Conservation (phyloP, 352 stramenopile species). For the Globisporangium lucens region DNA sequence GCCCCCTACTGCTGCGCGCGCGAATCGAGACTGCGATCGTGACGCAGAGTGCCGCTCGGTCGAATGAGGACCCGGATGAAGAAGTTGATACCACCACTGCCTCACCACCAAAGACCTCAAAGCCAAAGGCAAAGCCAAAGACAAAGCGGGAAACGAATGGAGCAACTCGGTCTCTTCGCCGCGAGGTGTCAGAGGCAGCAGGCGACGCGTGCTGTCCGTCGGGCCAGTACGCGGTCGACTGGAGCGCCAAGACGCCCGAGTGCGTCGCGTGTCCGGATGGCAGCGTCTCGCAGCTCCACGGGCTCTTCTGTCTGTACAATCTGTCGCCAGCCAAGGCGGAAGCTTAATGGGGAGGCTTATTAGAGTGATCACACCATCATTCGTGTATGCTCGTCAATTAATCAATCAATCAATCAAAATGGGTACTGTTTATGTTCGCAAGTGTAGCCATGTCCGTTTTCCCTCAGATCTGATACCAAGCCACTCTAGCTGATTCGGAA, state of each 20-base stretch:
- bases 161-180: neutral
- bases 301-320: slow-evolving; percentile 1
- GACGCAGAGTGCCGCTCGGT: neutral
- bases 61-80: neutral
- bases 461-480: neutral
- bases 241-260: neutral
- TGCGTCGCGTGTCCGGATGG: neutral
- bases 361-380: neutral
- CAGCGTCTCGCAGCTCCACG: slow-evolving; percentile 3
- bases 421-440: neutral
- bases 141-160: neutral
- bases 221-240: neutral
- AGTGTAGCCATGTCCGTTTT: neutral
- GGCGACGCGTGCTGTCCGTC: neutral
- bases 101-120: neutral
- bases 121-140: neutral
- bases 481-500: neutral
- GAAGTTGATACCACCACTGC: too few relatives aligned
- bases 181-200: neutral
- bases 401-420: neutral
- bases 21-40: neutral
- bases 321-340: neutral
- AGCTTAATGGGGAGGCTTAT: neutral
- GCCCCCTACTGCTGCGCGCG: neutral
- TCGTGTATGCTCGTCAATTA: neutral